Evolutionary conservation across 345 rosid species (phyloP).

Genomic region (Populus euphratica): DNA sequence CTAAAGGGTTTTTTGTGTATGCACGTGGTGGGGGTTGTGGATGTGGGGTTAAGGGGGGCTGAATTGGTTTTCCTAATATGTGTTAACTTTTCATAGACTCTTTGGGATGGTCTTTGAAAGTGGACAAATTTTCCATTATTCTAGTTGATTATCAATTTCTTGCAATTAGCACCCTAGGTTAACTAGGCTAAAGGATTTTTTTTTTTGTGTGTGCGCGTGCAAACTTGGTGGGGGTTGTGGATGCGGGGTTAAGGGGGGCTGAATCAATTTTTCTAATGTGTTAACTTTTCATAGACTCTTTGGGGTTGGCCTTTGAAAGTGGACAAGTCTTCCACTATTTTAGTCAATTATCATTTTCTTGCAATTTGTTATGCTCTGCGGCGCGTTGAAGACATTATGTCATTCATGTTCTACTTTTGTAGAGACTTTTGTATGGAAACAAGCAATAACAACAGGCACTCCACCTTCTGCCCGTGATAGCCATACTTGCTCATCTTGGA

Average conservation of each 20-base stretch:
- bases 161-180: too few species aligned
- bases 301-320: not conserved
- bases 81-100: too few species aligned
- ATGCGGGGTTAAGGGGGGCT: too few species aligned
- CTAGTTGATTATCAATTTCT: too few species aligned
- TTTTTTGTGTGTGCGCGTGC: too few species aligned
- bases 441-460: slow-evolving; percentile 62
- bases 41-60: not conserved
- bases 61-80: not conserved
- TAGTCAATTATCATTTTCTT: not conserved
- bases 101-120: too few species aligned
- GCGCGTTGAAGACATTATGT: not conserved
- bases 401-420: slow-evolving; percentile 18
- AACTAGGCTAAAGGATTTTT: too few species aligned
- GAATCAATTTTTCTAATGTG: too few species aligned
- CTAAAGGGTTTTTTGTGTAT: not conserved
- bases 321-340: not conserved
- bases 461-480: slow-evolving; percentile 96
- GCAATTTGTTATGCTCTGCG: not conserved
- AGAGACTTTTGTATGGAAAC: slow-evolving; percentile 96
- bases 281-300: not conserved
- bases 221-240: too few species aligned
- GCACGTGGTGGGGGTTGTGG: not conserved
- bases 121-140: too few species aligned
- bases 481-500: slow-evolving; percentile 95